Percentiles rank a stretch among this genome's conserved stretches.
phyloP scores from a whole-genome alignment of 441 rosid genomes.

The Syzygium syzygioides region DNA sequence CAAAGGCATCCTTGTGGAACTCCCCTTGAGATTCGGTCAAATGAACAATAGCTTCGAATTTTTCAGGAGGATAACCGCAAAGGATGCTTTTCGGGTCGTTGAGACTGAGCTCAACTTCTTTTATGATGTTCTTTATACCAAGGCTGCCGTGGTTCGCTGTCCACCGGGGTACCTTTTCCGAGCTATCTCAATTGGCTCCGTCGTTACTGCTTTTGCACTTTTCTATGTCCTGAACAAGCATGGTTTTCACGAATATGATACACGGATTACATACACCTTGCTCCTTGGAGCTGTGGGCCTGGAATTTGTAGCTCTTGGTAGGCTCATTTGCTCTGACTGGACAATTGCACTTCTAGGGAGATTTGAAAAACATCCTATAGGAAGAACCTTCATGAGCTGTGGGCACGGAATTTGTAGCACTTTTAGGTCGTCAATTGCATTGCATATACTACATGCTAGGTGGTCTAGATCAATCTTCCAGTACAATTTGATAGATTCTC shows the following conservation, averaged over 20 bases:
- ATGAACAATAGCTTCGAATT: accelerated
- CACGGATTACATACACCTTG: neutral
- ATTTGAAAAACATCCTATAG: accelerated
- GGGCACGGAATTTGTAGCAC: too few species aligned
- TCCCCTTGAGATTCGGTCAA: accelerated
- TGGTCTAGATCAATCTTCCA: neutral
- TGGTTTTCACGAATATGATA: neutral
- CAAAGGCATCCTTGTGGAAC: neutral
- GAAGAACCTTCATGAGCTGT: neutral
- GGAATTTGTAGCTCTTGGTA: neutral
- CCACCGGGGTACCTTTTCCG: neutral
- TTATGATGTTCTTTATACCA: neutral
- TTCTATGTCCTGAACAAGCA: neutral
- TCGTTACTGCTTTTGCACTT: neutral
- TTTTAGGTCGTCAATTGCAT: neutral
- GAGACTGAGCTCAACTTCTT: neutral
- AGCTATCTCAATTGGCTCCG: accelerated
- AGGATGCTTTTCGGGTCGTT: neutral
- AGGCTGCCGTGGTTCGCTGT: neutral
- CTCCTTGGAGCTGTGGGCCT: neutral
- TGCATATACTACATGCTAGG: neutral
- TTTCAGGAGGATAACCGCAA: accelerated
- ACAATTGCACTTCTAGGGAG: neutral
- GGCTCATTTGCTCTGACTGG: neutral
- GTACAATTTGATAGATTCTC: neutral